Conservation (phyloP, 1,139 yeast genomes). For the Yueomyces sp. region DNA sequence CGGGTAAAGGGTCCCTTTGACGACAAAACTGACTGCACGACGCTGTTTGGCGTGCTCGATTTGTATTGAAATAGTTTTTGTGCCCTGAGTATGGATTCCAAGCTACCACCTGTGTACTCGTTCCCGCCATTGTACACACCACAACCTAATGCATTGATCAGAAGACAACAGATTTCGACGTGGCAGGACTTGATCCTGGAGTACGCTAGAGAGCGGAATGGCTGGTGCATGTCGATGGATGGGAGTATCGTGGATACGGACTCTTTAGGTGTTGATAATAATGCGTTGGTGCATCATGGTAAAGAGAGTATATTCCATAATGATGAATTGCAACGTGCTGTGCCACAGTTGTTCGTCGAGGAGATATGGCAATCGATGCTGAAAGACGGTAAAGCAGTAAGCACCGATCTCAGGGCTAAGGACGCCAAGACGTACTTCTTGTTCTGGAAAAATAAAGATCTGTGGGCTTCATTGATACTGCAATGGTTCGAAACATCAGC, state of each 20-base stretch:
- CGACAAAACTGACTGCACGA: no score
- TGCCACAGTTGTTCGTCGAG: constrained; percentile 42
- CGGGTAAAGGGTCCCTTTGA: no score
- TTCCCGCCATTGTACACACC: constrained; percentile 89
- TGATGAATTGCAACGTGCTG: constrained; percentile 24
- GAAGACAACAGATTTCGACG: constrained; percentile 52
- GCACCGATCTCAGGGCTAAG: constrained; percentile 6
- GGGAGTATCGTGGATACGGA: constrained; percentile 16
- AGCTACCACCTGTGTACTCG: constrained; percentile 60
- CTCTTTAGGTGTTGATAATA: background rate
- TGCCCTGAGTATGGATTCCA: background rate
- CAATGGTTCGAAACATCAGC: constrained; percentile 67
- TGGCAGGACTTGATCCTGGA: constrained; percentile 46
- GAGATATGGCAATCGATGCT: constrained; percentile 51
- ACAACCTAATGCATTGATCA: constrained; percentile 74
- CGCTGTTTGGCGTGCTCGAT: no score
- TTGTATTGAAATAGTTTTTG: no score
- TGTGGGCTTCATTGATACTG: constrained; percentile 57
- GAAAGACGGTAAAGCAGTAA: constrained; percentile 28
- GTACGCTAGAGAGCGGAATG: constrained; percentile 45
- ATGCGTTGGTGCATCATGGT: constrained; percentile 3
- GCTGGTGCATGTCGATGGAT: constrained; percentile 36
- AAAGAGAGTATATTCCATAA: constrained; percentile 18
- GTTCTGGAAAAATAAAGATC: constrained; percentile 60
- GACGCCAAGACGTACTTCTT: constrained; percentile 34